Evolutionary conservation across 2,329 filamentous ascomycete species (phyloP), one percentile per base, ranked within the genome.

Genomic region (Emydomyces testavorans): DNA sequence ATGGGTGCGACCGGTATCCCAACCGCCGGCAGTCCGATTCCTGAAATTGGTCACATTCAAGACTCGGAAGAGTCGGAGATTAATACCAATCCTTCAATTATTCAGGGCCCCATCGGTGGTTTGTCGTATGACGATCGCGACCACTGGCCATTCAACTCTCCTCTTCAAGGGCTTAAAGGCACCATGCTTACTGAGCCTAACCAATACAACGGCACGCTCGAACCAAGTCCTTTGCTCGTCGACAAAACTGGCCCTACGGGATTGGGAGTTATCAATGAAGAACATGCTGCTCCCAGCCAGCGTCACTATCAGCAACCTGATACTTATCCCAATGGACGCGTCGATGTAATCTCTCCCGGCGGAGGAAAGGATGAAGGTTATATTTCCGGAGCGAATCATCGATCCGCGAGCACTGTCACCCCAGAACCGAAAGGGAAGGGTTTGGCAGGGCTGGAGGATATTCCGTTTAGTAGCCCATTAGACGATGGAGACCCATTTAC

Each of bases 361-460:
- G 77, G 71, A 51, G 77, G 71, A 50, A 85, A 81, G 62, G 86
- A 95, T 60, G 90, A 96, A 69, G 90, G 89, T 6, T 96, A 95
- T 66, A 89, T 90, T 55, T 94, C 90, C 20, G 86, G 78, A 56
- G 75, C 75, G 28, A 77, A 79, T 58, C 75, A 71, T 53, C 72
- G 76, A 54, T 74, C 72, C 42, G 66, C 69, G 11, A 72, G 69
- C 48, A 59, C 62, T 34, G 62, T 63, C 43, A 74, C 70, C 4
- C 72, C 73, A 10, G 70, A 73, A 45, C 66, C 65, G 28, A 65
- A 61, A 31, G 58, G 54, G 13, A 70, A 68, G 58, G 70, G 61
- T 47, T 65, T 78, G 48, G 77, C 73, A 39, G 75, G 78, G 37
- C 62, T 73, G 26, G 72, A 75, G 51, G 67, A 75, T 4, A 45